A percentile compares a stretch with the other conserved stretches of the same genome.
Conservation (phyloP, 306 rosid species). For the Arachis hypogaea region DNA sequence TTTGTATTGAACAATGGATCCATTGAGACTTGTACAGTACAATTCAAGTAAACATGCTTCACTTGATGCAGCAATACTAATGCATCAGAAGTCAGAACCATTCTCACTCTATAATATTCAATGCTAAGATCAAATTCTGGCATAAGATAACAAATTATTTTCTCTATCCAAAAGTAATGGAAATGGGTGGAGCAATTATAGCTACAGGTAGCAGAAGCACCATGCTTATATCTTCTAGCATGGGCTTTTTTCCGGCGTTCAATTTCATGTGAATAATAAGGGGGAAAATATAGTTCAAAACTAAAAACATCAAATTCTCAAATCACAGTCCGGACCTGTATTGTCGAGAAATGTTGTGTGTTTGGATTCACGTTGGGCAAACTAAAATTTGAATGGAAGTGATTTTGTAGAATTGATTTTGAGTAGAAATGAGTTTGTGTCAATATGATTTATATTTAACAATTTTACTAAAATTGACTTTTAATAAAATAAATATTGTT, state of each 20-base stretch:
- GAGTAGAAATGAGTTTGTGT: too few species aligned
- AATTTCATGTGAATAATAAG: constrained; percentile 5
- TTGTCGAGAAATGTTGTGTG: background rate
- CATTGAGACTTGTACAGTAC: background rate
- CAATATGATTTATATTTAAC: too few species aligned
- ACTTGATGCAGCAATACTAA: background rate
- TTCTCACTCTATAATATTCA: background rate
- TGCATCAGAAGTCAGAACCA: background rate
- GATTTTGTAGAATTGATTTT: too few species aligned
- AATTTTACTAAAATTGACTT: too few species aligned
- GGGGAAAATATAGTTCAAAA: background rate
- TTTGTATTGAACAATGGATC: background rate
- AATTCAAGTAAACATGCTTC: too few species aligned
- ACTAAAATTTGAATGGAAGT: too few species aligned
- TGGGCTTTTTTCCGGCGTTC: background rate
- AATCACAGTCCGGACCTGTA: background rate
- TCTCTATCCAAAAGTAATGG: background rate
- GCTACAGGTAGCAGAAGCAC: constrained; percentile 4
- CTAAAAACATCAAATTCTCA: constrained; percentile 13
- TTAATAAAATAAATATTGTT: too few species aligned
- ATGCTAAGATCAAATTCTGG: background rate
- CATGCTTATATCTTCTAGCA: constrained; percentile 8
- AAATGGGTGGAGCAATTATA: background rate
- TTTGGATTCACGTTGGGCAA: too few species aligned
- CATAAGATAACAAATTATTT: background rate